Evolutionary conservation across 306 rosid genomes (phyloP).

Genomic region (Ochetophila trinervis): DNA sequence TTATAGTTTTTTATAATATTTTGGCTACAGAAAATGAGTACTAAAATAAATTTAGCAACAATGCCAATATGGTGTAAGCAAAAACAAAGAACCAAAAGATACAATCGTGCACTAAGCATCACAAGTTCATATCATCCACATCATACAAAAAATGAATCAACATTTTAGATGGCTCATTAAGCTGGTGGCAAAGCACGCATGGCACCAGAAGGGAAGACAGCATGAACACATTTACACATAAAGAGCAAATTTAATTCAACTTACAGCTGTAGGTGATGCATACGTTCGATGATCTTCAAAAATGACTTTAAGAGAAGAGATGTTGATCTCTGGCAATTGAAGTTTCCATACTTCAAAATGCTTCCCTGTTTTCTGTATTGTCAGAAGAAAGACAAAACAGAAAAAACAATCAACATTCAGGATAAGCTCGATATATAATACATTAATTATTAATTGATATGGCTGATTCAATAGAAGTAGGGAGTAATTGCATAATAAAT

Average conservation of each 20-base stretch:
- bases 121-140: no score
- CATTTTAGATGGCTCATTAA: no score
- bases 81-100: no score
- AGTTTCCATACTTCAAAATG: slow-evolving; percentile 75
- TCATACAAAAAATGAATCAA: no score
- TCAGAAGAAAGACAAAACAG: slow-evolving; percentile 20
- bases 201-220: no score
- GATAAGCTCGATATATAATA: not conserved
- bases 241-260: slow-evolving; percentile 32
- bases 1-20: no score
- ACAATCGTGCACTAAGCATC: no score
- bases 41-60: no score
- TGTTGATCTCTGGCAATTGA: slow-evolving; percentile 76
- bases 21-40: no score
- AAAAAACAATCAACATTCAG: slow-evolving; percentile 4
- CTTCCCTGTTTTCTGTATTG: slow-evolving; percentile 72
- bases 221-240: slow-evolving; percentile 5
- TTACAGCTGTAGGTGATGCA: slow-evolving; percentile 86
- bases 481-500: not conserved
- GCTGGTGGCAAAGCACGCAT: no score
- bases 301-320: slow-evolving; percentile 72
- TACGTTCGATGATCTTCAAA: slow-evolving; percentile 92
- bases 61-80: no score
- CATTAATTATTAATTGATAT: not conserved
- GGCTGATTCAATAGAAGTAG: not conserved